phyloP scores from a whole-genome alignment of 2,329 filamentous ascomycete species.

The Fusarium buharicum region DNA sequence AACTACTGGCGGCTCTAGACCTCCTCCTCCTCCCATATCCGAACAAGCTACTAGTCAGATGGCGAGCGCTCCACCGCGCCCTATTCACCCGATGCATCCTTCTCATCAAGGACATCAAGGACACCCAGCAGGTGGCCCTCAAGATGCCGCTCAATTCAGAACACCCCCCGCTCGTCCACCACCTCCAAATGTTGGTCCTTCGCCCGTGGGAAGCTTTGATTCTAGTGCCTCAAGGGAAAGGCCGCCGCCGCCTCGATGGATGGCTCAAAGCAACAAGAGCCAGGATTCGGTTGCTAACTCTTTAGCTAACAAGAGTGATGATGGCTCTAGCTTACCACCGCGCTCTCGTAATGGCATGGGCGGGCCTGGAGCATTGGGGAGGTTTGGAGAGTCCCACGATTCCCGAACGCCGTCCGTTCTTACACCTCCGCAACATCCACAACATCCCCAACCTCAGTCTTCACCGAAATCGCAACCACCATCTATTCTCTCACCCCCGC shows the following conservation, averaged over 20 bases:
- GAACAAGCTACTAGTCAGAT: constrained; percentile 40
- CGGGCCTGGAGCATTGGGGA: constrained; percentile 53
- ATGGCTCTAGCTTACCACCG: constrained; percentile 61
- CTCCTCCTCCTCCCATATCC: constrained; percentile 44
- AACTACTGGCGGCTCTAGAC: constrained; percentile 38
- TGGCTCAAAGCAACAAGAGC: constrained; percentile 64
- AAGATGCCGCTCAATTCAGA: constrained; percentile 46
- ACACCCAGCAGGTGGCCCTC: constrained; percentile 32
- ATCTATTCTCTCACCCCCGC: constrained; percentile 35
- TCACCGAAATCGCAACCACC: constrained; percentile 42
- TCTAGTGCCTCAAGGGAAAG: constrained; percentile 55
- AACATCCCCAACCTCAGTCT: constrained; percentile 36
- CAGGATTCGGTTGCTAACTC: constrained; percentile 67
- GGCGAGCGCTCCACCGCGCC: constrained; percentile 31
- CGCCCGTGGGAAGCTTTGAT: constrained; percentile 64
- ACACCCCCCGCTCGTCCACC: constrained; percentile 48
- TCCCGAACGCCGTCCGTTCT: constrained; percentile 28
- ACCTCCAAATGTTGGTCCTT: constrained; percentile 56
- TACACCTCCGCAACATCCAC: constrained; percentile 21
- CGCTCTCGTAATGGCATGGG: constrained; percentile 63
- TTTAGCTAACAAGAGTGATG: constrained; percentile 60
- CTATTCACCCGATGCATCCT: constrained; percentile 31
- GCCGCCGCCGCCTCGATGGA: constrained; percentile 58
- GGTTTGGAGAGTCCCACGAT: constrained; percentile 51
- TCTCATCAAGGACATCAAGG: constrained; percentile 21